A percentile compares a stretch with the other conserved stretches of the same genome.
phyloP scores from a whole-genome alignment of 768 basidiomycete genomes.

The Russula virescens region DNA sequence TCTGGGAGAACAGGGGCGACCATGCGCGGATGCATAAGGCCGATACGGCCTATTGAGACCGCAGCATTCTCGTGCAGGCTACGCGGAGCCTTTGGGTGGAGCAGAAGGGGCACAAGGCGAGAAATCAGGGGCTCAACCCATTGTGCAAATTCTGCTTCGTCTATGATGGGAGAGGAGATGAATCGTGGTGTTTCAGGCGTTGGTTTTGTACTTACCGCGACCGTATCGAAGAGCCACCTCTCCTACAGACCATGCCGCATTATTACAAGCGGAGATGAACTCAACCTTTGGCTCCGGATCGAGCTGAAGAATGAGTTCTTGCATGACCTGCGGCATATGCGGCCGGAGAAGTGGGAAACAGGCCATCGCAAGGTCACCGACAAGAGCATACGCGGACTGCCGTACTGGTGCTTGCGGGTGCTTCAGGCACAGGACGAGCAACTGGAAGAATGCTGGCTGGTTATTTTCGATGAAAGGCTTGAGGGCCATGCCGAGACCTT shows the following conservation, averaged over 20 bases:
- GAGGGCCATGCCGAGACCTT: slow-evolving; percentile 79
- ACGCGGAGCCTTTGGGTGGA: slow-evolving; percentile 89
- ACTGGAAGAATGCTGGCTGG: slow-evolving; percentile 71
- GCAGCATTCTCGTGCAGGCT: slow-evolving; percentile 97
- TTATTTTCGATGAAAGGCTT: slow-evolving; percentile 63
- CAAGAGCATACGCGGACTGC: slow-evolving; percentile 96
- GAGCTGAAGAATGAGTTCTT: slow-evolving; percentile 82
- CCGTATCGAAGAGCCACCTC: slow-evolving; percentile 94
- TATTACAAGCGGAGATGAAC: slow-evolving; percentile 96
- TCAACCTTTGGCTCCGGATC: slow-evolving; percentile 91
- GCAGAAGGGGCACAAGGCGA: slow-evolving; percentile 85
- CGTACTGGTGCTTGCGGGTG: slow-evolving; percentile 94
- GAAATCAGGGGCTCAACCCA: slow-evolving; percentile 86
- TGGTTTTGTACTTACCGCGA: slow-evolving; percentile 46
- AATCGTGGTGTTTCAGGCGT: not conserved
- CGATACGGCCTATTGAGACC: slow-evolving; percentile 94
- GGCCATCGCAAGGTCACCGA: slow-evolving; percentile 96
- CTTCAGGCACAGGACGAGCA: slow-evolving; percentile 86
- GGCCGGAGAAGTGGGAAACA: slow-evolving; percentile 85
- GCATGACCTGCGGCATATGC: slow-evolving; percentile 84
- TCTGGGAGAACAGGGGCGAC: slow-evolving; percentile 86
- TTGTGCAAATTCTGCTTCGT: slow-evolving; percentile 83
- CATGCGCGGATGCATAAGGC: slow-evolving; percentile 81
- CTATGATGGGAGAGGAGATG: slow-evolving; percentile 31
- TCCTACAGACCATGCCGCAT: slow-evolving; percentile 99